Evolutionary conservation across 768 basidiomycete species (phyloP), one percentile per base, ranked within the genome.

Genomic region (Boletus coccyginus): DNA sequence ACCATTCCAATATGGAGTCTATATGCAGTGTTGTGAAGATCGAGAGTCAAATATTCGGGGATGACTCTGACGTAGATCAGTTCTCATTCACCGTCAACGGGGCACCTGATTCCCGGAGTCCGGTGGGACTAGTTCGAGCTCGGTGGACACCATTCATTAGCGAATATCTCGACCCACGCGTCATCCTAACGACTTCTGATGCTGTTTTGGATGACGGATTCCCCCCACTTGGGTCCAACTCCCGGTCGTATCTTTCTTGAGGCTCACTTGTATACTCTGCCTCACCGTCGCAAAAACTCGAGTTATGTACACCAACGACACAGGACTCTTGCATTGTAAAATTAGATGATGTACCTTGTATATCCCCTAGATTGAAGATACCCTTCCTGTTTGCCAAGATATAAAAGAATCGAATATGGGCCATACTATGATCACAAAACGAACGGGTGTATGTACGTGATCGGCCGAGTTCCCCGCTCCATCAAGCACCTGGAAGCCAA

Each of bases 51-150:
- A 79, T 81, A 51, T 84, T 82, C 50, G 76, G 76, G 35, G 73
- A 72, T n/a, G 71, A 74, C 12, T 65, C 70, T 17, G 82, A 84
- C 41, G 62, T 81, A 35, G 81, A 83, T 52, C 81, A 78, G 27
- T 84, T 84, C 66, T 74, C 70, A 41, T 84, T 81, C 65, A 73
- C 74, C 39, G 72, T 60, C 5, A 65, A 67, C 17, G 52, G 56
- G 9, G 41, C 59, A 46, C 46, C 60, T 3, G 56, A 56, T 19
- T 50, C 66, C 1, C 59, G 50, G 29, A 60, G 46, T 24, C 49
- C 68, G n/a, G 44, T 58, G 29, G 58, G 58, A 0, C 46, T 67
- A 3, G 39, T 55, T 17, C 55, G 42, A n/a, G 21, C 56, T 32
- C 58, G 49, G 6, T 71, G 70, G 72, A 46, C 70, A 10, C 51